phyloP scores from a whole-genome alignment of 2,329 filamentous ascomycete species.

The Diaporthe helianthi region DNA sequence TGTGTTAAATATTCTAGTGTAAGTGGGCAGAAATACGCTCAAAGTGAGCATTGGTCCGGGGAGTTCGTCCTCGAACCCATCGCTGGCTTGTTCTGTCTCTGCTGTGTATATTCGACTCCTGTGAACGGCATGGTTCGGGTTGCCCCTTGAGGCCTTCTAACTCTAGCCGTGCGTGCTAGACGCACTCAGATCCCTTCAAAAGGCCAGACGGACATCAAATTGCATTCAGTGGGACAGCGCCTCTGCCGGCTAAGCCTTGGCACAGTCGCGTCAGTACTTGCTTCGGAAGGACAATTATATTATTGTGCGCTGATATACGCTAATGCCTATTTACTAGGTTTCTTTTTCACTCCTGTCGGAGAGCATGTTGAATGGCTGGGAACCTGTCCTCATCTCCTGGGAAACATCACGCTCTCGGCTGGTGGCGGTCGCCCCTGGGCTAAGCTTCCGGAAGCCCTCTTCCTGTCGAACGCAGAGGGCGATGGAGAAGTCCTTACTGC shows the following conservation, averaged over 20 bases:
- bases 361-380: slow-evolving; percentile 32
- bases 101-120: background rate
- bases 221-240: background rate
- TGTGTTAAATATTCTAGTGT: too few relatives aligned
- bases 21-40: background rate
- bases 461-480: background rate
- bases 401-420: background rate
- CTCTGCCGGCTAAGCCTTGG: too few relatives aligned
- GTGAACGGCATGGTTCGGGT: background rate
- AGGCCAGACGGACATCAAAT: too few relatives aligned
- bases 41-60: background rate
- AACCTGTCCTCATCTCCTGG: background rate
- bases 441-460: background rate
- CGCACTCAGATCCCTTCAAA: background rate
- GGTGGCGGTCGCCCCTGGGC: background rate
- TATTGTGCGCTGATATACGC: slow-evolving; percentile 6
- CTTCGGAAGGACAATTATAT: slow-evolving; percentile 12
- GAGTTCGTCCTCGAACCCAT: background rate
- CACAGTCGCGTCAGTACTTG: background rate
- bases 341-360: background rate
- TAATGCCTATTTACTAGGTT: slow-evolving; percentile 12
- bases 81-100: background rate
- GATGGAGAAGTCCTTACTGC: slow-evolving; percentile 40
- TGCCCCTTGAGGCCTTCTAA: background rate
- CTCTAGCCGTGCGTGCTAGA: too few relatives aligned